Evolutionary conservation across 2,329 filamentous ascomycete species (phyloP), one percentile per base, ranked within the genome.

Genomic region (Colletotrichum navitas): DNA sequence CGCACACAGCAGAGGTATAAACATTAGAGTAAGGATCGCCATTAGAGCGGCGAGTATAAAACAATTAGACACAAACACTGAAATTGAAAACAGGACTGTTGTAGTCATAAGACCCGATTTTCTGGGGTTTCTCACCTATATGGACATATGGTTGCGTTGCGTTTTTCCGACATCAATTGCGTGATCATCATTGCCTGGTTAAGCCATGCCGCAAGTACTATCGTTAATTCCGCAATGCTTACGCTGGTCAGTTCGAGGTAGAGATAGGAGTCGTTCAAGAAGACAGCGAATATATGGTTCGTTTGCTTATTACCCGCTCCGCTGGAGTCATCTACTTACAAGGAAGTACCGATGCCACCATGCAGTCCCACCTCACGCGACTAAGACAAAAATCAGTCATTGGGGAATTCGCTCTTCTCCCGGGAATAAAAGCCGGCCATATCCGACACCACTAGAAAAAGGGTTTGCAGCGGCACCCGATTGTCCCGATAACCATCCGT

Each of bases 141-240:
- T 5, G 3, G 26, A 10, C 6, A 4, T 16, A 54, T 32, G 18
- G 6, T 5, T 21, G 21, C 14, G 45, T 69, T 59, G 24, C 66
- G 36, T 45, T 34, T 47, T 64, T 21, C 10, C 24, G 34, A 16
- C 29, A 16, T 21, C 26, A 36, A 68, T 68, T 59, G 61, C 66
- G 66, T 65, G 61, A 59, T 65, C 6, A 32, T 7, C 11, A 16
- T 29, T 24, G 24, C 41, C 18, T 11, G 4, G 21, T 64, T 11
- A 16, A 26, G 39, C 32, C 24, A 49, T 24, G 21, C 60, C 59
- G 3, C 39, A 55, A 58, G 16, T 16, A n/a, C n/a, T n/a, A 24
- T 51, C 34, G 64, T 16, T 58, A 41, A 49, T 12, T 18, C 59
- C 51, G 59, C 21, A 29, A 47, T 39, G 49, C 8, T 14, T 29